Conservation (phyloP, 768 basidiomycete genomes). For the Leccinum barrowsii region DNA sequence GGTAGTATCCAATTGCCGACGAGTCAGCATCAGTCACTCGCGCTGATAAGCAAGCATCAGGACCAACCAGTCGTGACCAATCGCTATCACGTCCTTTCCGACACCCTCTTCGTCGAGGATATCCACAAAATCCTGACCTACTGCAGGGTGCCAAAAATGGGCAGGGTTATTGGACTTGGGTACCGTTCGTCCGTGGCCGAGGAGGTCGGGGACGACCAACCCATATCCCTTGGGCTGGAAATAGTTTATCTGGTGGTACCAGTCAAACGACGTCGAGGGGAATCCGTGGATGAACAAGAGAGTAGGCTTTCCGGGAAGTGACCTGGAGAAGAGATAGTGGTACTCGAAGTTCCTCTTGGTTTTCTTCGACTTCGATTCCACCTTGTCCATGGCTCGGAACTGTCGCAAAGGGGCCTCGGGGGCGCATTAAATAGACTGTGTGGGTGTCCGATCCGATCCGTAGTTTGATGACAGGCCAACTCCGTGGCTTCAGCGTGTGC, state of each 20-base stretch:
- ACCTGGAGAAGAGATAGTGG: constrained; percentile 32
- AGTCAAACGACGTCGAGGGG: constrained; percentile 40
- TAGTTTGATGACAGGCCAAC: constrained; percentile 6
- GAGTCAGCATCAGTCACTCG: background rate
- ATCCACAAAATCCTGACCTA: constrained; percentile 35
- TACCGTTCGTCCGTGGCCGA: constrained; percentile 43
- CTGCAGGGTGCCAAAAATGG: constrained; percentile 25
- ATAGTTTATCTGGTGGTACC: constrained; percentile 39
- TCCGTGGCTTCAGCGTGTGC: constrained; percentile 11
- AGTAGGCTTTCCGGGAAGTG: constrained; percentile 31
- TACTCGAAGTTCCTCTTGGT: constrained; percentile 35
- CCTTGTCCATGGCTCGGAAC: constrained; percentile 20
- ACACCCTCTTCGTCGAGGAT: constrained; percentile 37
- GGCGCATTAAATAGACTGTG: constrained; percentile 5
- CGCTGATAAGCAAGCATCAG: background rate
- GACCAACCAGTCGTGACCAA: constrained; percentile 41
- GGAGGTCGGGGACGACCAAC: constrained; percentile 44
- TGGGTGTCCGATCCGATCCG: constrained; percentile 12
- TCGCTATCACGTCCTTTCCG: constrained; percentile 27
- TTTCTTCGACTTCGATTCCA: constrained; percentile 32
- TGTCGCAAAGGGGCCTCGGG: background rate
- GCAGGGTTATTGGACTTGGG: constrained; percentile 36
- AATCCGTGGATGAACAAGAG: constrained; percentile 46
- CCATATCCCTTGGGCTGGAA: constrained; percentile 41
- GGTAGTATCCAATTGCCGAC: background rate